A percentile compares a stretch with the other conserved stretches of the same genome.
Evolutionary conservation across 305 asterid genomes (phyloP).

Genomic region (Andrographis paniculata): DNA sequence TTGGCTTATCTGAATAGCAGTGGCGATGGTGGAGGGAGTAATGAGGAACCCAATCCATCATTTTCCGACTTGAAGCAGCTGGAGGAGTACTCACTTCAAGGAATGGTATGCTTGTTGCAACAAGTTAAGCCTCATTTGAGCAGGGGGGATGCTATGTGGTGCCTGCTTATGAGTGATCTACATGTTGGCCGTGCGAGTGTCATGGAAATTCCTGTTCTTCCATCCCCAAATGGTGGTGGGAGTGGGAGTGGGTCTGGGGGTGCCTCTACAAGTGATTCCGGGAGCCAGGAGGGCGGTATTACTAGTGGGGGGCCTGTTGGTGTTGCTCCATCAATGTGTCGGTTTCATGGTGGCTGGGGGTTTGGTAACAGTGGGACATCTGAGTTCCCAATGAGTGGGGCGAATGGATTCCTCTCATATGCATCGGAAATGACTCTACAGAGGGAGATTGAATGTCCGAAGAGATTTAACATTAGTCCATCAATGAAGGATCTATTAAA

Average conservation of each 20-base stretch:
- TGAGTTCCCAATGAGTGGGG: constrained; percentile 49
- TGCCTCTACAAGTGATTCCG: constrained; percentile 21
- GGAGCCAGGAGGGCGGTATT: constrained; percentile 31
- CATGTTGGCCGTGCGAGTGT: constrained; percentile 49
- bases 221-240: constrained; percentile 26
- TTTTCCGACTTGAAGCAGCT: constrained; percentile 50
- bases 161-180: constrained; percentile 58
- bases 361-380: constrained; percentile 60
- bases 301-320: constrained; percentile 55
- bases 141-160: constrained; percentile 64
- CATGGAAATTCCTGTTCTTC: constrained; percentile 51
- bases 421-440: constrained; percentile 56
- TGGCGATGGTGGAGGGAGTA: constrained; percentile 17
- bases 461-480: constrained; percentile 85
- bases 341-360: constrained; percentile 93
- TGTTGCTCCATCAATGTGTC: constrained; percentile 67
- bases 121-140: constrained; percentile 56
- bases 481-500: constrained; percentile 75
- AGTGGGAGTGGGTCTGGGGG: constrained; percentile 22
- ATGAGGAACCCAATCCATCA: constrained; percentile 27
- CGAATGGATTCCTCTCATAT: constrained; percentile 41
- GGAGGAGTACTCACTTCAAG: constrained; percentile 45
- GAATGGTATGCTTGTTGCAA: constrained; percentile 52
- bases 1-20: constrained; percentile 34
- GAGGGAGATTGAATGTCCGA: constrained; percentile 82